Base-by-base conservation (phyloP, 257 asterid genomes). In the Forsythia suspensa region DNA sequence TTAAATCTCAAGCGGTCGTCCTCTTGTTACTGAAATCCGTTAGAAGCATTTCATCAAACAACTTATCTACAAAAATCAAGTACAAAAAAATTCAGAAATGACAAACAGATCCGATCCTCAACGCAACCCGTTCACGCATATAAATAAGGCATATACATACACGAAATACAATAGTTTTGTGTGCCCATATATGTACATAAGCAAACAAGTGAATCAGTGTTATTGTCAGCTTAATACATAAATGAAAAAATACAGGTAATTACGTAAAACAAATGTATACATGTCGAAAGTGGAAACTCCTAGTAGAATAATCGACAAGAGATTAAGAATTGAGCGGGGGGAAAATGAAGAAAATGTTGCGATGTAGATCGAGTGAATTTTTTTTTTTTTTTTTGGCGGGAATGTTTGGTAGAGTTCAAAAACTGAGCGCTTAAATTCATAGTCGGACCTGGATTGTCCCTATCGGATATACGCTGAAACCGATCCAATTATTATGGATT, bases 11-110 rank as follows among this genome's bases (percentile, higher is more conserved):
- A 76, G 73, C 4, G 13, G 73, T 51, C 76, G 37, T 39, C 10
- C 46, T n/a, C n/a, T 52, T 42, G 44, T 41, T 67, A 63, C 82
- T 36, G 85, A 84, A 83, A 75, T 79, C 75, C 78, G 78, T 39
- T 48, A 78, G 68, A 74, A 65, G 71, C 91, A 88, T 84, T 88
- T 88, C 79, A 79, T 83, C 89, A 81, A 82, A 82, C 89, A 84
- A 4, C 1, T 85, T 8, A 75, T 37, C 80, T 34, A 71, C 85
- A 70, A 0, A n/a, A 15, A 65, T 68, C 52, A 36, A 4, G n/a
- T 10, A 55, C 66, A 55, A 11, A 73, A 61, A 57, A 29, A 44
- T 38, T n/a, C 16, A 40, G 6, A 20, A 7, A 8, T 59, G 34
- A 59, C 36, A n/a, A n/a, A 12, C 67, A 59, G 5, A 21, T 59